Conservation (phyloP, 2,329 filamentous ascomycete genomes). For the Xylogone sp. region DNA sequence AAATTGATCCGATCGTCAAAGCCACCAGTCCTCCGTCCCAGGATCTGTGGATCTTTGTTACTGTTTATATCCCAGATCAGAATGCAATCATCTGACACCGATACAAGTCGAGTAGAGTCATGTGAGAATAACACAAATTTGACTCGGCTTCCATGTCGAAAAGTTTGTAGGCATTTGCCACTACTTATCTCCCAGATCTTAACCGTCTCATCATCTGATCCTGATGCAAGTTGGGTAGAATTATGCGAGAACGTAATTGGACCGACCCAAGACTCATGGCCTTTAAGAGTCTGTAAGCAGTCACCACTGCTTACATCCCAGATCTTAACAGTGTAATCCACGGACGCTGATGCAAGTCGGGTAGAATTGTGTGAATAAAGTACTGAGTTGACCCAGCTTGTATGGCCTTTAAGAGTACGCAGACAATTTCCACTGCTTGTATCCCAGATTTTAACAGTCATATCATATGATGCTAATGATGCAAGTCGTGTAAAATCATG, state of each 20-base stretch:
- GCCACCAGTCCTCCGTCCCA: conserved; percentile 68
- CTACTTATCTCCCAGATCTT: conserved; percentile 56
- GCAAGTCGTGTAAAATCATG: neutral
- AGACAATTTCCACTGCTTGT: neutral
- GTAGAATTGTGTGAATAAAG: neutral
- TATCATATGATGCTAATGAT: conserved; percentile 81
- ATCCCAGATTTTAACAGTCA: conserved; percentile 83
- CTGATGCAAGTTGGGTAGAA: conserved; percentile 3
- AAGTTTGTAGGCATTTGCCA: conserved; percentile 77
- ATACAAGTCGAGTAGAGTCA: conserved; percentile 78
- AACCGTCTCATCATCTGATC: conserved; percentile 4
- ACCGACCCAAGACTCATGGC: conserved; percentile 4
- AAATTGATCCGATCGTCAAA: conserved; percentile 89
- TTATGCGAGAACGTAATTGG: conserved; percentile 32
- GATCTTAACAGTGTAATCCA: conserved; percentile 9
- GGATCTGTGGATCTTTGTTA: conserved; percentile 69
- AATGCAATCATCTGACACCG: conserved; percentile 90
- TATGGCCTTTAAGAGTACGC: neutral
- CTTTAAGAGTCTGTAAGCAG: conserved; percentile 13
- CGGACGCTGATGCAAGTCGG: neutral
- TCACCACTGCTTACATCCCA: conserved; percentile 1
- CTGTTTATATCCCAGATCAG: conserved; percentile 93
- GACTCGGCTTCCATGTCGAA: conserved; percentile 90
- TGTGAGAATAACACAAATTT: conserved; percentile 76
- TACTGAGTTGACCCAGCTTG: neutral